A percentile compares a stretch with the other conserved stretches of the same genome.
phyloP scores from a whole-genome alignment of 371 early-diverging fungal species.

The Smittium culicis region DNA sequence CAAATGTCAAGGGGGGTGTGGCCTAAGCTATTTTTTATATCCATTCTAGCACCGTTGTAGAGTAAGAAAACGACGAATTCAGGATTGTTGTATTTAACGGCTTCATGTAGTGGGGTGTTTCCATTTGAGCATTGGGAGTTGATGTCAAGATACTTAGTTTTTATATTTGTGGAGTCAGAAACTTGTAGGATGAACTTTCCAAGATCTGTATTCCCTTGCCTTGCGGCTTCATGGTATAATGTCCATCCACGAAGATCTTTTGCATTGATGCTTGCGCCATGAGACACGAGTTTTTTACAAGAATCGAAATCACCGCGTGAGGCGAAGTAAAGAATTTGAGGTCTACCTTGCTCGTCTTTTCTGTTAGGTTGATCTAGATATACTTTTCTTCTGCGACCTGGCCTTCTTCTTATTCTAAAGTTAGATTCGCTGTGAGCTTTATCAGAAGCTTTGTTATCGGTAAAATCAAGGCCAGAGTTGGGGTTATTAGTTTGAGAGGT shows the following conservation, averaged over 20 bases:
- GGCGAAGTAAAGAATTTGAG: constrained; percentile 31
- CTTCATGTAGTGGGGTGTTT: constrained; percentile 40
- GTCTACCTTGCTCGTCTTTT: constrained; percentile 18
- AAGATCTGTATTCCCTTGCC: constrained; percentile 38
- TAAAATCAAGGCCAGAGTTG: not conserved
- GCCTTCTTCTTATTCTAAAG: constrained; percentile 12
- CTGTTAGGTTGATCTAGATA: constrained; percentile 22
- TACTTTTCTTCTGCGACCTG: constrained; percentile 19
- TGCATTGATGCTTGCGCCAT: constrained; percentile 62
- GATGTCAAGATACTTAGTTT: constrained; percentile 18
- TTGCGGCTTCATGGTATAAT: constrained; percentile 69
- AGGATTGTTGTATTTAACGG: constrained; percentile 29
- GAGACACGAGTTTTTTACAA: constrained; percentile 39
- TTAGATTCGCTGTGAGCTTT: constrained; percentile 2
- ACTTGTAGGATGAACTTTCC: constrained; percentile 36
- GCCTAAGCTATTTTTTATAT: constrained; percentile 27
- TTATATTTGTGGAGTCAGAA: constrained; percentile 16
- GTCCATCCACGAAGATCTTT: constrained; percentile 56
- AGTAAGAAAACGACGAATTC: constrained; percentile 34
- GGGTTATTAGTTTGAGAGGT: not conserved
- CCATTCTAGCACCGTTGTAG: constrained; percentile 35
- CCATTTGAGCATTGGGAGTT: constrained; percentile 19
- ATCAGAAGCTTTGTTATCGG: constrained; percentile 8
- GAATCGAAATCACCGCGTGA: constrained; percentile 34
- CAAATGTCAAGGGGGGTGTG: constrained; percentile 31